A percentile compares a stretch with the other conserved stretches of the same genome.
Conservation (phyloP, 2,329 filamentous ascomycete species). For the Sporothrix variecibatus region DNA sequence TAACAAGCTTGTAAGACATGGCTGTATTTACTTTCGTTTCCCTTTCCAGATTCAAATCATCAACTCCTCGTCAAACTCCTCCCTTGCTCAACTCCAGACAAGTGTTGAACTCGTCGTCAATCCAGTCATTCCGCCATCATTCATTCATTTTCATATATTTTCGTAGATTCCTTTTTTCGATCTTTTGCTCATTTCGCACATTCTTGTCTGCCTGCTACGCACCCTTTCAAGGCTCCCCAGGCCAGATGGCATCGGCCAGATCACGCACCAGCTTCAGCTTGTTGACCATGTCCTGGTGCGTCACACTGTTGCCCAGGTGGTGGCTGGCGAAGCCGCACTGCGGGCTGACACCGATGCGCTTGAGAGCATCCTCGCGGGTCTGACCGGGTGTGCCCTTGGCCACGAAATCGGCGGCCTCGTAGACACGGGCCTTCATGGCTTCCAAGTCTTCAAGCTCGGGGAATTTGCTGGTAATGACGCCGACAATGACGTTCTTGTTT, state of each 20-base stretch:
- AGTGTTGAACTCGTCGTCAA: slow-evolving; percentile 10
- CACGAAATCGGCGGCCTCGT: slow-evolving; percentile 64
- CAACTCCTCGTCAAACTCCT: background rate
- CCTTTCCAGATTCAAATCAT: background rate
- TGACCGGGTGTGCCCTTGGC: slow-evolving; percentile 61
- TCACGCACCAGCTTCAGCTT: slow-evolving; percentile 69
- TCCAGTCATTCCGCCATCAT: background rate
- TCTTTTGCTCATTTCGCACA: background rate
- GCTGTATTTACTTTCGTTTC: background rate
- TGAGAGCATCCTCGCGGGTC: slow-evolving; percentile 62
- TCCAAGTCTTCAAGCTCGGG: slow-evolving; percentile 45
- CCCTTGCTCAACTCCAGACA: background rate
- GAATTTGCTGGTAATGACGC: slow-evolving; percentile 48
- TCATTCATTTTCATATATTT: background rate
- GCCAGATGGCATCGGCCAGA: slow-evolving; percentile 68
- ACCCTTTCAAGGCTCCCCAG: slow-evolving; percentile 32
- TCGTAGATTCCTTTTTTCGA: background rate
- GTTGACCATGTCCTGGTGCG: slow-evolving; percentile 67
- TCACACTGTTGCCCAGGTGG: slow-evolving; percentile 66
- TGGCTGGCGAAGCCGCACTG: slow-evolving; percentile 73
- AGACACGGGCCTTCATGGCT: slow-evolving; percentile 56
- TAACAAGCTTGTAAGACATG: background rate
- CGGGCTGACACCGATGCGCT: slow-evolving; percentile 66
- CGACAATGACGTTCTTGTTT: slow-evolving; percentile 63
- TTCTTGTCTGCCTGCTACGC: background rate